Base-by-base conservation (phyloP, 495 filamentous ascomycete genomes). In the Annulohypoxylon maeteangense region DNA sequence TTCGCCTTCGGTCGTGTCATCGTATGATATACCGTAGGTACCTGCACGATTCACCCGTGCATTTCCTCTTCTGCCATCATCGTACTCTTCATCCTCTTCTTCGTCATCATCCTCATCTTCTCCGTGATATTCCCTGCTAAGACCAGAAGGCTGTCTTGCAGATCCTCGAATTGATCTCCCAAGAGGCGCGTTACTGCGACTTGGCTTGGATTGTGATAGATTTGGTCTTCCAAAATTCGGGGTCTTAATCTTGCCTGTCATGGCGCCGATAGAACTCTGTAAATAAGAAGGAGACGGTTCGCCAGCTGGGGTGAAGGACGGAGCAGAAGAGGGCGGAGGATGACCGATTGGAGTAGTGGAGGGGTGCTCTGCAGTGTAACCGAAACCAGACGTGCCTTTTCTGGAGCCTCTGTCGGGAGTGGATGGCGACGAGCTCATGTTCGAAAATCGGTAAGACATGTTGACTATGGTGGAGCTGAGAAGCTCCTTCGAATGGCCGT, bases 321-420 rank as follows among this genome's bases (percentile, higher is more conserved):
- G 82, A 8, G 85, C 80, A 36, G 87, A 87, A 12, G 79, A 77
- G 2, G 88, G 89, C 22, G 92, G 92, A 12, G 93, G 93, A 51
- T 87, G 88, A 8, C 89, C 92, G 25, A 89, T 88, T 47, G 93
- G 93, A 20, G 93, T 95, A 1, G 91, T 94, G 0, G 93, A 94
- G 32, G 88, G 84, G 74, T 89, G 67, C 6, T 80, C 77, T 55
- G 60, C 74, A 48, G 65, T 63, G 45, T 58, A 74, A 20, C 69
- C 67, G 62, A 76, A 77, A 47, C 67, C 18, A 56, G 62, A 68
- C 3, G 57, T 63, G 45, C 55, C 23, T 63, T 68, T 78, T 70
- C 68, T 65, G 8, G 75, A 75, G 65, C 55, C 68, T 36, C 74
- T 70, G 29, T 79, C 78, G 6, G 79, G 79, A 23, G 79, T 81